Conservation (phyloP, 176 grass and related monocot species). For the Carex myosuroides region DNA sequence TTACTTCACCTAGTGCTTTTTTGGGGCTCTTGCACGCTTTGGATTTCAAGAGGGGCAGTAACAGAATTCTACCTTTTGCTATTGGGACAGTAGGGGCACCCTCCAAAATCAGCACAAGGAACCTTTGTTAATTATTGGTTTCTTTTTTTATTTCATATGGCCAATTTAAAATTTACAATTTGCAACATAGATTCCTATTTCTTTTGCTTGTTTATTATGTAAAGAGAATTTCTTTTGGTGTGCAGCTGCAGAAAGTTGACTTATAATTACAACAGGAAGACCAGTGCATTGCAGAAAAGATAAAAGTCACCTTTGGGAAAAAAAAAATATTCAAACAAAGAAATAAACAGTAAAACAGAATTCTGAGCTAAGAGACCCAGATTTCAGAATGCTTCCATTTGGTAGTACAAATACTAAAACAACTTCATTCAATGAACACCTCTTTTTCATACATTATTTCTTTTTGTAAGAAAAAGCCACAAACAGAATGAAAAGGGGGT, state of each 20-base stretch:
- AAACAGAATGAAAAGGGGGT: neutral
- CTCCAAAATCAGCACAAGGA: neutral
- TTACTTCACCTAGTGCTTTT: conserved; percentile 8
- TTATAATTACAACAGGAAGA: neutral
- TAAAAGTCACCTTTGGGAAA: neutral
- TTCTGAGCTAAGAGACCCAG: neutral
- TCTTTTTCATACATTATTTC: neutral
- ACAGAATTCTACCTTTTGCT: neutral
- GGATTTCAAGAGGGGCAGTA: neutral
- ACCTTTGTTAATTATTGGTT: neutral
- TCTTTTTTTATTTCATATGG: neutral
- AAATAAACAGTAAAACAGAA: neutral
- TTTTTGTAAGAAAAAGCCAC: neutral
- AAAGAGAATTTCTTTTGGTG: neutral
- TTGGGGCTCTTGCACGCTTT: conserved; percentile 9
- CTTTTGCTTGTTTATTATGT: neutral
- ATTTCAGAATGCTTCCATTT: neutral
- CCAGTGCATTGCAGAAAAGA: neutral
- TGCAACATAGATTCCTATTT: neutral
- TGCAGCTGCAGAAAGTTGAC: neutral
- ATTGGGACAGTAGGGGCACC: neutral
- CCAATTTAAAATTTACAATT: conserved; percentile 4
- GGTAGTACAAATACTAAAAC: neutral
- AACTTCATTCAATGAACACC: neutral
- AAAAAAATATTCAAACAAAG: neutral